Evolutionary conservation across 2,329 filamentous ascomycete genomes (phyloP), one percentile per base, ranked within the genome.

Genomic region (Penicillium sp.): DNA sequence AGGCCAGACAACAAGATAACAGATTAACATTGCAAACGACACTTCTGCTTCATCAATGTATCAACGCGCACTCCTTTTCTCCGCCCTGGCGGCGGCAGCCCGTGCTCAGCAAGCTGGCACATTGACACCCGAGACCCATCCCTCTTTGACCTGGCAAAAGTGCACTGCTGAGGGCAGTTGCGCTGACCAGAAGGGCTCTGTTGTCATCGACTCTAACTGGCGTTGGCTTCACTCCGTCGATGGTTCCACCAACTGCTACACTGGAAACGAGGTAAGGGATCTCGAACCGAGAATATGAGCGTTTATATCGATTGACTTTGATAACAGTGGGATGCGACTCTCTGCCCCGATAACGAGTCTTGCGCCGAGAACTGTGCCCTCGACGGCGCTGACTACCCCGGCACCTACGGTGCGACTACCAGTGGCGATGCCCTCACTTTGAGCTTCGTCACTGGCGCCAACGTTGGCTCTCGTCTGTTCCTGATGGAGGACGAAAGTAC

Each of bases 401-500:
- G 60, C 3, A 81, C 79, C 18, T 82, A 83, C 48, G 82, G 82
- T 46, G 79, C 82, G 49, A 79, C 74, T 20, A 79, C 82, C 38
- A 73, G 72, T 49, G 81, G 79, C 26, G 74, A 76, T 53, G 74
- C 75, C 5, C 63, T 86, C 55, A 76, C 75, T 13, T 70, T 85
- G 58, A 76, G 75, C 50, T 81, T 79, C 61, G 74, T 79, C 54
- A 81, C 77, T 48, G 69, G 73, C 53, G 64, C 67, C 20, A 78
- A 77, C 59, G 63, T 79, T 44, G 75, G 75, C 35, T 78, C 83
- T 53, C 82, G 87, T 63, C 74, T 86, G 42, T 90, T 88, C 71
- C 79, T 89, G 60, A 82, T 89, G 77, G 80, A 82, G 63, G 76
- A 79, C 50, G 82, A 85, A 43, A 78, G 77, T 63, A 82, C 81